Evolutionary conservation across 164 flowering plant genomes (phyloP), one percentile per base, ranked within the genome.

Genomic region (Warburgia ugandensis): DNA sequence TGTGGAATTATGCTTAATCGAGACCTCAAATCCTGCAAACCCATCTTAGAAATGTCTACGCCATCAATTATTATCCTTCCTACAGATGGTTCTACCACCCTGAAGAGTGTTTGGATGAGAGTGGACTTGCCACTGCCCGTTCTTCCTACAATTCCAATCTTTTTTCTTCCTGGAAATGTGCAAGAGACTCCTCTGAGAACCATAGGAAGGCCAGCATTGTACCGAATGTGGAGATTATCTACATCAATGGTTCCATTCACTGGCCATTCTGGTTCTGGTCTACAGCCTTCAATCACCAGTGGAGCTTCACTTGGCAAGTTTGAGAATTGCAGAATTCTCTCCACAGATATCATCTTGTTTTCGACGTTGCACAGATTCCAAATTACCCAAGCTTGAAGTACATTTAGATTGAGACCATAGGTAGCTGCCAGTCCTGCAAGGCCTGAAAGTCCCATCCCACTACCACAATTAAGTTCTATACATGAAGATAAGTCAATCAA

Each of bases 111-210:
- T 75, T 88, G 94, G 41, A 87, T 84, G 7, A 88, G 68, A 36
- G 94, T 84, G 7, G 96, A 88, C 48, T 88, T 87, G n/a, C 96
- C 96, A 52, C 96, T 82, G 6, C 96, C 96, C 0, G 96, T 87
- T 46, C 96, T 63, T 14, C 96, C 96, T 13, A 87, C 94, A 16
- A 87, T 66, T 46, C 94, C 96, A 55, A 82, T 76, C 65, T 82
- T 87, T 51, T 66, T 82, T 27, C 45, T 55, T 33, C 83, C 84
- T 1, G 81, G 90, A 23, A 87, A 71, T n/a, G 58, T 73, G 71
- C 96, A 87, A 7, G 70, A 74, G 39, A 84, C 58, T 12, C 84
- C 94, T 45, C 61, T 78, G 30, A 87, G 76, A 61, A 87, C 74
- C 70, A 66, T 63, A 17, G 96, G 96, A 32, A 78, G 82, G 48